A percentile compares a stretch with the other conserved stretches of the same genome.
These are phyloP conservation scores for Phytophthora agathidicida DNA, from an alignment of 352 stramenopile species.

Conservation along the genomic window DNA sequence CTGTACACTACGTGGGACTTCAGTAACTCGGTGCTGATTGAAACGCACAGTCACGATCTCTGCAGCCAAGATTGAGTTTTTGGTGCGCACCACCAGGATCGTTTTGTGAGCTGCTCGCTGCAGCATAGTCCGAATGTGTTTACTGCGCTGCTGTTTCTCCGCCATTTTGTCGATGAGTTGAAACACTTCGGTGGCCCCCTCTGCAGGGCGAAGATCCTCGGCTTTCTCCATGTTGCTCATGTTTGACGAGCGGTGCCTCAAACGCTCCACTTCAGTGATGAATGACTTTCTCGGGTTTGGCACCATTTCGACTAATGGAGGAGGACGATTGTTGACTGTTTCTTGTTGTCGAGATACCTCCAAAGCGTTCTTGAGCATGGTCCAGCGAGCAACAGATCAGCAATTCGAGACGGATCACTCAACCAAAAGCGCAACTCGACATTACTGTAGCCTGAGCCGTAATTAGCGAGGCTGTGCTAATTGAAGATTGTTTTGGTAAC, in stretches of 20 bases:
- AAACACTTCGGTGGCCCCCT: slow-evolving; percentile 49
- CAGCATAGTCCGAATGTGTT: slow-evolving; percentile 66
- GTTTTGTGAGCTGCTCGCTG: slow-evolving; percentile 76
- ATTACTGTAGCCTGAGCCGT: not conserved
- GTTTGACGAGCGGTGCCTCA: slow-evolving; percentile 1
- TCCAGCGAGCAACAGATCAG: no score
- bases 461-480: no score
- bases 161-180: slow-evolving; percentile 55
- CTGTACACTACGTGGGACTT: slow-evolving; percentile 59
- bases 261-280: slow-evolving; percentile 39
- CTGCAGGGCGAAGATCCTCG: slow-evolving; percentile 11
- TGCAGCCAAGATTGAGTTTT: slow-evolving; percentile 71
- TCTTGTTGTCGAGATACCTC: not conserved
- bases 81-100: slow-evolving; percentile 72
- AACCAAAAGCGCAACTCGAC: no score
- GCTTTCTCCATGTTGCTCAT: slow-evolving; percentile 2
- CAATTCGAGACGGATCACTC: no score
- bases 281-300: slow-evolving; percentile 31
- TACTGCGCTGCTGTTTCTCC: slow-evolving; percentile 55
- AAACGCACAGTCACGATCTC: slow-evolving; percentile 74
- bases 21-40: slow-evolving; percentile 46
- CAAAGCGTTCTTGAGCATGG: slow-evolving; percentile 1
- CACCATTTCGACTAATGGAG: not conserved
- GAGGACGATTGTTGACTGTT: not conserved
- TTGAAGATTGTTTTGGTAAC: no score